Evolutionary conservation across 495 filamentous ascomycete species (phyloP).

Genomic region (Arthonia radiata): DNA sequence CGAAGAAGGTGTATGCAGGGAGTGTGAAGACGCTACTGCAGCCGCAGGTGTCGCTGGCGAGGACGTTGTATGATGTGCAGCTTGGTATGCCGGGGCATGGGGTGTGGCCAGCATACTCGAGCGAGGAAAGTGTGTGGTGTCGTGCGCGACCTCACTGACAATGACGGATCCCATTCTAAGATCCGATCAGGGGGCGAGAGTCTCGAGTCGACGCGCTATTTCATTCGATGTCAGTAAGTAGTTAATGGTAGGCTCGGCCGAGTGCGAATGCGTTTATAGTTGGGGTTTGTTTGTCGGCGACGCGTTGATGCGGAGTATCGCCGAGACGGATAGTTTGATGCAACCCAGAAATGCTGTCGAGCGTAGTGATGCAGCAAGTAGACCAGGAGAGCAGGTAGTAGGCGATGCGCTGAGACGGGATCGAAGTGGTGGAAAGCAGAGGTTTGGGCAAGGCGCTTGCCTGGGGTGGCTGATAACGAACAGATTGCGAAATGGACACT

Average conservation of each 20-base stretch:
- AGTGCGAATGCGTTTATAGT: no score
- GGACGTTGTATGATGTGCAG: no score
- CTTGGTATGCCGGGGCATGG: constrained; percentile 4
- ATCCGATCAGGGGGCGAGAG: constrained; percentile 1
- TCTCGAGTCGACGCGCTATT: no score
- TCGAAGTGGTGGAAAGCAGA: constrained; percentile 8
- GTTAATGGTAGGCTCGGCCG: no score
- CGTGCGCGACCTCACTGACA: constrained; percentile 19
- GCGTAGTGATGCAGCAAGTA: constrained; percentile 1
- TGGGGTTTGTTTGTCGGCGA: no score
- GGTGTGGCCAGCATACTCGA: constrained; percentile 1
- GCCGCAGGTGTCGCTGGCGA: no score
- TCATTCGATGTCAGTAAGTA: no score
- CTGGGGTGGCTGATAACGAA: constrained; percentile 13
- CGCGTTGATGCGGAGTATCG: no score
- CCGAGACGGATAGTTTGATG: constrained; percentile 1
- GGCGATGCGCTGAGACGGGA: constrained; percentile 1
- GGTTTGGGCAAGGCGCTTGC: constrained; percentile 5
- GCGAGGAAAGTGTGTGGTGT: neutral
- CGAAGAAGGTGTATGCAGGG: no score
- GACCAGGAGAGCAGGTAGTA: constrained; percentile 1
- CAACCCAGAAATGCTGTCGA: constrained; percentile 3
- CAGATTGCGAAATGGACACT: no score
- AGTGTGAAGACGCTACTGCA: no score
- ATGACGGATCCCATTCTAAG: constrained; percentile 23